Evolutionary conservation across 2,329 filamentous ascomycete species (phyloP).

Genomic region (Penicillium sp.): DNA sequence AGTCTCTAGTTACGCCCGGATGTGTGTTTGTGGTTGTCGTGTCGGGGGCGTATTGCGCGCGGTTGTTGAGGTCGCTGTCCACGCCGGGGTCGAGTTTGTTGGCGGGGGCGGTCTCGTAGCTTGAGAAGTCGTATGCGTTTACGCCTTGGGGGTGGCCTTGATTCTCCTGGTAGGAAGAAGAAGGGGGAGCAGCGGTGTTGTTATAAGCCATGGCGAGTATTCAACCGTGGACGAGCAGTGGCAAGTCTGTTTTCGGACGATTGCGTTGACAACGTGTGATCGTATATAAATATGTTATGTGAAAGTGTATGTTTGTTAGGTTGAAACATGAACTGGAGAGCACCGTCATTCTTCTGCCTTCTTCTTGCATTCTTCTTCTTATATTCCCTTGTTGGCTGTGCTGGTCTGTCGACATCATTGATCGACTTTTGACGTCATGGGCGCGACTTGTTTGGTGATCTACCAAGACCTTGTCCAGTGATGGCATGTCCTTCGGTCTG

Average conservation of each 20-base stretch:
- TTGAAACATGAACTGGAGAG: neutral
- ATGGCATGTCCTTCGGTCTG: too few species aligned
- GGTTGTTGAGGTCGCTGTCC: slow-evolving; percentile 28
- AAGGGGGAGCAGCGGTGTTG: neutral
- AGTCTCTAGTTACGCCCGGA: slow-evolving; percentile 9
- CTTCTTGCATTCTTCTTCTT: neutral
- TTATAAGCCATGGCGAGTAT: neutral
- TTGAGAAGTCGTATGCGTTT: neutral
- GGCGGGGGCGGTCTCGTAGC: slow-evolving; percentile 9
- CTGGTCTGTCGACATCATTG: neutral
- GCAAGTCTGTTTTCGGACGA: neutral
- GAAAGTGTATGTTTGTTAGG: too few species aligned
- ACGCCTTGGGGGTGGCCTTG: neutral
- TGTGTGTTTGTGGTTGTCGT: slow-evolving; percentile 12
- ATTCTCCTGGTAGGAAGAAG: neutral
- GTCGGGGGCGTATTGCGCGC: slow-evolving; percentile 18
- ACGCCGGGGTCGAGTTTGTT: slow-evolving; percentile 38
- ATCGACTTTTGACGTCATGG: slow-evolving; percentile 7
- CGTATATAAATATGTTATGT: too few species aligned
- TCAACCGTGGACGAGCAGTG: neutral
- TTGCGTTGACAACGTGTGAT: too few species aligned
- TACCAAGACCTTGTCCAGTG: too few species aligned
- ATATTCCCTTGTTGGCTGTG: neutral
- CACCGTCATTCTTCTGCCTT: neutral
- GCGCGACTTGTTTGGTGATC: too few species aligned